Evolutionary conservation across 2,329 filamentous ascomycete genomes (phyloP).

Genomic region (Fusarium mexicanum): DNA sequence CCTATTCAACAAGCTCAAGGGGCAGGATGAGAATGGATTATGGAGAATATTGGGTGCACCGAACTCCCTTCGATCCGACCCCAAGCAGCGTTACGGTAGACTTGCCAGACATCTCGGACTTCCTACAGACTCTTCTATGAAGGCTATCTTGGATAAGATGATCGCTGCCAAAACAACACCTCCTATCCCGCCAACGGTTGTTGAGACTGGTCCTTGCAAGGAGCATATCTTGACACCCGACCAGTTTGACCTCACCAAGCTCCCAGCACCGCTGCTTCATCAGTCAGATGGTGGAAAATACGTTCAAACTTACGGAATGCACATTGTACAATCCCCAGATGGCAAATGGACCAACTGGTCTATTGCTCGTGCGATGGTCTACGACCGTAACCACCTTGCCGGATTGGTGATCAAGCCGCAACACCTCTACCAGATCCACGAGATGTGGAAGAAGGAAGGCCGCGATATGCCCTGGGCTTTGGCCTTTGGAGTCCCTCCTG

Average conservation of each 20-base stretch:
- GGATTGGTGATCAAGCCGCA: constrained; percentile 57
- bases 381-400: constrained; percentile 53
- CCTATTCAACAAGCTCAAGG: constrained; percentile 62
- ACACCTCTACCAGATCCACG: constrained; percentile 58
- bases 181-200: constrained; percentile 50
- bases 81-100: constrained; percentile 51
- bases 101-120: constrained; percentile 55
- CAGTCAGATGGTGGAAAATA: constrained; percentile 60
- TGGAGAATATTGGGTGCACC: constrained; percentile 58
- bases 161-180: constrained; percentile 45
- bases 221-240: constrained; percentile 17
- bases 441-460: constrained; percentile 57
- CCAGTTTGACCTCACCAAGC: constrained; percentile 46
- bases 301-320: constrained; percentile 61
- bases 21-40: constrained; percentile 52
- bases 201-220: constrained; percentile 28
- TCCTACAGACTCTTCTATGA: constrained; percentile 41
- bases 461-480: constrained; percentile 59
- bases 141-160: constrained; percentile 54
- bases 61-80: constrained; percentile 42
- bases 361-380: constrained; percentile 58
- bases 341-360: constrained; percentile 61
- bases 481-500: constrained; percentile 60
- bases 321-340: constrained; percentile 57
- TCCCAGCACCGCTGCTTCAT: constrained; percentile 56